Percentiles rank a stretch among this genome's conserved stretches.
phyloP scores from a whole-genome alignment of 108 stramenopile genomes.

The Cyclotella baltica region DNA sequence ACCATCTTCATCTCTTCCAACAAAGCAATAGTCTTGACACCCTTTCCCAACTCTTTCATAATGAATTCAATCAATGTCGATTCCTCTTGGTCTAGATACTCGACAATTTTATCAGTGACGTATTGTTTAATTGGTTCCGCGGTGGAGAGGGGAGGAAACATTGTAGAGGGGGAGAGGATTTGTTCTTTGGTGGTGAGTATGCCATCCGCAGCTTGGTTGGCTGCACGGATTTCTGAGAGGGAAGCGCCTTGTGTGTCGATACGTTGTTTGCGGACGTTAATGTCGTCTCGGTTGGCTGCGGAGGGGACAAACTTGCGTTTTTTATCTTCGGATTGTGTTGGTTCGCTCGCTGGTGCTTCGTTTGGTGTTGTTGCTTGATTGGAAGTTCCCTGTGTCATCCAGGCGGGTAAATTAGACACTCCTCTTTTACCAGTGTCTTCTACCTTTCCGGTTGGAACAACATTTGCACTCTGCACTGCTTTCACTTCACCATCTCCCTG shows the following conservation, averaged over 20 bases:
- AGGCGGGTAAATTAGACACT: conserved; percentile 83
- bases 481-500: conserved; percentile 10
- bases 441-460: conserved; percentile 10
- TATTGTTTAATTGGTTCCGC: conserved; percentile 51
- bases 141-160: conserved; percentile 56
- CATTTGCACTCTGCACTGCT: conserved; percentile 34
- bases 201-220: conserved; percentile 55
- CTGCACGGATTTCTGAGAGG: conserved; percentile 54
- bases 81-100: conserved; percentile 81
- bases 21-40: conserved; percentile 38
- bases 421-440: conserved; percentile 61
- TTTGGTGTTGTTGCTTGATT: conserved; percentile 26
- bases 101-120: conserved; percentile 68
- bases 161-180: conserved; percentile 14
- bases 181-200: conserved; percentile 1
- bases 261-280: conserved; percentile 49
- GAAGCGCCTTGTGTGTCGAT: conserved; percentile 43
- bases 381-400: conserved; percentile 73
- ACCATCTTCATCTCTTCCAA: conserved; percentile 82
- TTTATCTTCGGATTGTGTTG: conserved; percentile 39
- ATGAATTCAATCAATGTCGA: conserved; percentile 78
- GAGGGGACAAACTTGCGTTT: conserved; percentile 60
- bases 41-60: conserved; percentile 60
- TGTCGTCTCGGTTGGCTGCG: conserved; percentile 56
- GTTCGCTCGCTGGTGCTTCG: too few species aligned